Base-by-base conservation (phyloP, 1,284 basidiomycete species). In the Gymnopus androsaceus region DNA sequence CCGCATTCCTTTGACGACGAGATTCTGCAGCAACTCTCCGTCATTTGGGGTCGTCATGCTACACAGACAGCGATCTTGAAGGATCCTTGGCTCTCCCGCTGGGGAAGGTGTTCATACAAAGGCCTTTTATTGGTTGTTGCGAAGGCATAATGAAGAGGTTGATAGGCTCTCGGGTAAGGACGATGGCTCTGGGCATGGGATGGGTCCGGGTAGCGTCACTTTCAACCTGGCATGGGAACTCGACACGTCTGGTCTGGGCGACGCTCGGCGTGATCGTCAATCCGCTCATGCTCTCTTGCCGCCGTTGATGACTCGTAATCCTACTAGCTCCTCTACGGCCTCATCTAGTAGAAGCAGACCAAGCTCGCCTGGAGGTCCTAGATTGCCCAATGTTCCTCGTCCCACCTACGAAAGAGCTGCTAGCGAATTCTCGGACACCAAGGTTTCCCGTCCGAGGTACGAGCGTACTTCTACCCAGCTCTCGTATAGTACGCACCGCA, bases 61-160 rank as follows among this genome's bases (percentile, higher is more conserved):
- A 78, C 80, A 58, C 40, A 69, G 2, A 72, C 79, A 27, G 76
- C 77, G 21, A 87, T 91, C 65, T 80, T 76, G 54, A 67, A 74
- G 28, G 88, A 91, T n/a, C 63, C 75, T 91, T 2, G 80, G 88
- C 60, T 81, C 84, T 33, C 81, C 84, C 12, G 75, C 77, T 30
- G 84, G 83, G 17, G 72, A 82, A 68, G 91, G 83, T 58, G 87
- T 86, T 3, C 87, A 94, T 68, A 92, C 94, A 27, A 98, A 98
- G 71, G 93, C 93, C 0, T 95, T 97, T 71, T 97, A 96, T 68
- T 94, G 92, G 69, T 78, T 97, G 44, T 79, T 97, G 21, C 78
- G 84, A 54, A 84, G 85, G 68, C 94, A 95, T 71, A 83, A 91
- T 52, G 89, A 90, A 64, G 83, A 84, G 59, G 83, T 85, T 70